Base-by-base conservation (phyloP, 2,329 filamentous ascomycete genomes). In the Alternaria sp. region DNA sequence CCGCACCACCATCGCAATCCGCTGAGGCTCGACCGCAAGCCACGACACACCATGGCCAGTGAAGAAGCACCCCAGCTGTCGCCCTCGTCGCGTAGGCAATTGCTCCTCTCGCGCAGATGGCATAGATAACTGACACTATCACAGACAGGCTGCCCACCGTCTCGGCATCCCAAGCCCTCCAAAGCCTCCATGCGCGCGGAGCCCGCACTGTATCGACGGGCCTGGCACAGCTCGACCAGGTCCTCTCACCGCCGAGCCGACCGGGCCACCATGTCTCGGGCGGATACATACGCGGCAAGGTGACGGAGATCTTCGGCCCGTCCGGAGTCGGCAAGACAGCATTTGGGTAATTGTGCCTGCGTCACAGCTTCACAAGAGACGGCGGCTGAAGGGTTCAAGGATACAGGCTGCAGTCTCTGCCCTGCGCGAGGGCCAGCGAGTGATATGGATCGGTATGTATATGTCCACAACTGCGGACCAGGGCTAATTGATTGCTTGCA, bases 241-340 rank as follows among this genome's bases (percentile, higher is more conserved):
- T 81, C 8, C 77, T 84, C 15, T 66, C 70, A 46, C 67, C 73
- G 59, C 67, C 67, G 61, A 66, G 69, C 59, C 63, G 61, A 17
- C 70, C 71, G 21, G 71, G 73, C 62, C 71, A 72, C 26, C 46
- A 65, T 57, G 61, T 67, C 32, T 50, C 67, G 44, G 72, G 73
- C 57, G 93, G 93, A 5, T 83, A 97, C 51, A 86, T 86, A 63
- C 88, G 89, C 60, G 93, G 93, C 13, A 91, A 93, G 77, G 85
- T 97, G 45, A 92, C 91, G 4, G 95, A 98, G 79, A 82, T 97
- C 53, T 97, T 92, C 87, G 95, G 95, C 0, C 93, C 94, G 11
- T 91, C 93, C 9, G 94, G 93, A 2, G 88, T 88, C 25, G 95
- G 94, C 28, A 97, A 97, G 84, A 97, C 93, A 5, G 85, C 90